Percentiles rank a stretch among this genome's conserved stretches.
phyloP scores from a whole-genome alignment of 345 rosid genomes.

The Salix dunnii region DNA sequence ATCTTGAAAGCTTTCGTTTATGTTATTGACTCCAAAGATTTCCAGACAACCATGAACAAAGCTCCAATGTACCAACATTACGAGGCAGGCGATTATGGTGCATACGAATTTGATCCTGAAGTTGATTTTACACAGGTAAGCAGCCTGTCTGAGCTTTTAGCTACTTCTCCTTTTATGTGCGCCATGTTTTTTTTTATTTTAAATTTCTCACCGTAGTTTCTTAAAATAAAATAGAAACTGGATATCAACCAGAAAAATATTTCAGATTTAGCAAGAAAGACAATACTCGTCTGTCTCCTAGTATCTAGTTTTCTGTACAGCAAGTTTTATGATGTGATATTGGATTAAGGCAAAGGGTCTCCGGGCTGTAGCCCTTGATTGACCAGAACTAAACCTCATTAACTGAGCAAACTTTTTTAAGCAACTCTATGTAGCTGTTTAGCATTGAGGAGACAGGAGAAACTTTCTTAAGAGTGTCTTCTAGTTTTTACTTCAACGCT shows the following conservation, averaged over 20 bases:
- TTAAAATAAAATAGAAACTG: background rate
- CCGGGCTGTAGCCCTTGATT: background rate
- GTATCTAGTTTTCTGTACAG: background rate
- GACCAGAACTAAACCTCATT: background rate
- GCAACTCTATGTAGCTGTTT: background rate
- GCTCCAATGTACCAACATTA: conserved; percentile 17
- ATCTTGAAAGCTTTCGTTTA: background rate
- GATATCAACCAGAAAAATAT: background rate
- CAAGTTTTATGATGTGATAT: background rate
- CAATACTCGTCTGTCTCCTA: background rate
- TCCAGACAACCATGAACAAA: conserved; percentile 31
- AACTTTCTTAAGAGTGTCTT: background rate
- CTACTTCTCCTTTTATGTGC: background rate
- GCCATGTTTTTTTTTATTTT: no score
- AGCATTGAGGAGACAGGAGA: background rate
- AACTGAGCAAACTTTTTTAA: background rate
- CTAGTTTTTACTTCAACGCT: background rate
- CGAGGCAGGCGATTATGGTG: conserved; percentile 38
- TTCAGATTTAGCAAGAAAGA: background rate
- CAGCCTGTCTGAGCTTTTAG: background rate
- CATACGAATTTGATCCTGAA: conserved; percentile 41
- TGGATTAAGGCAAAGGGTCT: background rate
- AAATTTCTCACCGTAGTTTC: background rate
- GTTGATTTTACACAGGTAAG: conserved; percentile 46
- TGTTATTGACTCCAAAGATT: background rate